Base-by-base conservation (phyloP, 805 yeast species). In the Kodamaea jinghongensis region DNA sequence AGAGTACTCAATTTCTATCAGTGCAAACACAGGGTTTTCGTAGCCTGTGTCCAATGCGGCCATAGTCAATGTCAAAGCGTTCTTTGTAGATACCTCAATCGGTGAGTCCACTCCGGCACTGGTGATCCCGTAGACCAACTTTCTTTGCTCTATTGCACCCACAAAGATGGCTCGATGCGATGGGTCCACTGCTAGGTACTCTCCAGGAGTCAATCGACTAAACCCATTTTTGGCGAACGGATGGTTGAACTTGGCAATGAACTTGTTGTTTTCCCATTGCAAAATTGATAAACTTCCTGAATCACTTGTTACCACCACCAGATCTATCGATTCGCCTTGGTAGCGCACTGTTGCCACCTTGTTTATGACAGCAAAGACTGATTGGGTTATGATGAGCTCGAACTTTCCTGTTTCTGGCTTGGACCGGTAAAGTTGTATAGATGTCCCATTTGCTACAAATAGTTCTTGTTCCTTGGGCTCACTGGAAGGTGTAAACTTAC, bases 21-120 rank as follows among this genome's bases (percentile, higher is more conserved):
- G 73, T 0, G 88, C 95, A 73, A 90, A 91, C 7, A 79, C 55
- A 0, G 98, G 98, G 52, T 88, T 89, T 13, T 84, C 93, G 56
- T 72, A 83, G 3, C 31, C 38, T 2, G 82, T 83, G 55, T 89
- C 95, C 34, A 91, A 55, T 0, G 84, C 83, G 12, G 75, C 60
- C 2, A 81, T 51, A 11, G 59, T 59, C 23, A 83, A 64, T 0
- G 89, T 79, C 6, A 88, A 53, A 0, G 62, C 50, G 23, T 68
- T 61, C 4, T 78, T 67, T 20, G 76, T 62, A 31, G 71, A 68
- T 1, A 85, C 81, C 46, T 86, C 95, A 34, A 89, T 58, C 0
- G 96, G 96, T 0, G 95, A 78, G 10, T 68, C 65, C 17, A 83
- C 43, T 3, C 55, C 48, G 14, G 75, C 71, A 2, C 70, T 56